These are phyloP conservation scores for Boehmeria nivea DNA, from an alignment of 306 rosid species.

Conservation along the genomic window DNA sequence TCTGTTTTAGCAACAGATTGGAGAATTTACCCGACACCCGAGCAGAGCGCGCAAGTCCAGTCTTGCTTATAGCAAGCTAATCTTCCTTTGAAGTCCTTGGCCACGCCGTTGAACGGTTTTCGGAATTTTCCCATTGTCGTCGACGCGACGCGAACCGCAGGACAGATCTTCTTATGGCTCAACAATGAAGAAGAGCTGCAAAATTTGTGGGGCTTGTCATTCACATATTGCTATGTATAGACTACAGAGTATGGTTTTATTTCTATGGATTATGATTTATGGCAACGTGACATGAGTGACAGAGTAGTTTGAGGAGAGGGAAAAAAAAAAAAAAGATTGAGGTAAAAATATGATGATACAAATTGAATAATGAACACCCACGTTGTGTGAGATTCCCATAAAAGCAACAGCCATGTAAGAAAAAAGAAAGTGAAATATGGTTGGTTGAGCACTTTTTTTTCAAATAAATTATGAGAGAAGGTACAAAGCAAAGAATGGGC, in stretches of 20 bases:
- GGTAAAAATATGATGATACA: neutral
- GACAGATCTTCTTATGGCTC: too few relatives aligned
- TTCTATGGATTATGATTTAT: too few relatives aligned
- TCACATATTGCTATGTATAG: too few relatives aligned
- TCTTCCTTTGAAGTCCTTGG: slow-evolving; percentile 69
- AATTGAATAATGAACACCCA: neutral
- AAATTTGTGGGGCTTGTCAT: too few relatives aligned
- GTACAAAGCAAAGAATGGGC: slow-evolving; percentile 1
- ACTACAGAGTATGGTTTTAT: too few relatives aligned
- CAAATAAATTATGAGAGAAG: neutral
- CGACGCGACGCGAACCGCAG: neutral
- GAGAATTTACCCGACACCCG: slow-evolving; percentile 50
- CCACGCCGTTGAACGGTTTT: slow-evolving; percentile 54
- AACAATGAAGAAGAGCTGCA: slow-evolving; percentile 5
- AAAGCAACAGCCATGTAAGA: slow-evolving; percentile 7
- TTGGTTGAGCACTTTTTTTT: neutral
- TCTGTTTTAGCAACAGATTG: neutral
- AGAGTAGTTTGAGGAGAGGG: too few relatives aligned
- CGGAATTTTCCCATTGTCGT: slow-evolving; percentile 34
- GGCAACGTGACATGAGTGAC: too few relatives aligned
- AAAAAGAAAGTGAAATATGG: neutral
- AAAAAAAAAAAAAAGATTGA: neutral
- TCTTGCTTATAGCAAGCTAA: slow-evolving; percentile 66
- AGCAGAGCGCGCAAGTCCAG: slow-evolving; percentile 49
- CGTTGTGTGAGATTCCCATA: slow-evolving; percentile 14